Evolutionary conservation across 129 eudicot species (phyloP), one percentile per base, ranked within the genome.

Genomic region (Artemisia annua): DNA sequence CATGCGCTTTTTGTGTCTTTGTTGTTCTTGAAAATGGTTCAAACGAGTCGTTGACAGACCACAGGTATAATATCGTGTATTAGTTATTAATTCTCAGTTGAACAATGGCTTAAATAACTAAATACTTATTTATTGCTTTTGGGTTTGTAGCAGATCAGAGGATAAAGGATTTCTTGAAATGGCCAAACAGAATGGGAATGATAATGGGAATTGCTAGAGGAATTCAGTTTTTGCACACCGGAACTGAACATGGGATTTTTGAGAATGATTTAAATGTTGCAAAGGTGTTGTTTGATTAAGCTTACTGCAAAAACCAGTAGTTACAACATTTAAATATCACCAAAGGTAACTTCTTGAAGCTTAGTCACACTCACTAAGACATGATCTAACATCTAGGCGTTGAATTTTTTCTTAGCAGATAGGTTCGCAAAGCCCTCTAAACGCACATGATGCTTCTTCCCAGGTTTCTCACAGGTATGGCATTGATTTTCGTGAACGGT

Each of bases 181-280:
- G 98, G 98, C 97, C 97, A 84, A n/a, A n/a, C n/a, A n/a, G n/a
- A n/a, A 87, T 90, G 96, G 88, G 77, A 16, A 88, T 90, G 66
- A 72, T 90, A 1, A 85, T 90, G 85, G 97, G 97, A 39, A 79
- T 94, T 65, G 96, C 97, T 0, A 87, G 87, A 74, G 98, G 97
- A 49, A 81, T 90, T 52, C 97, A 94, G 11, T 94, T 80, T 87
- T 60, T 94, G 86, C 98, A 94, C 79, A 78, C 82, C 0, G 97
- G 87, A 70, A 82, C 77, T 24, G 75, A 77, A 60, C 89, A 83
- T 12, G 96, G 93, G 39, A 74, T 87, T 44, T 80, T 63, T 14
- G 97, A 97, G 62, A 94, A 90, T 75, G 90, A 90, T 75, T 74
- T 94, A 19, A 94, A 78, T 71, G 84, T 90, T 11, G 87, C 86